Evolutionary conservation across 1,284 basidiomycete species (phyloP).

Genomic region (Rhodotorula mucilaginosa): DNA sequence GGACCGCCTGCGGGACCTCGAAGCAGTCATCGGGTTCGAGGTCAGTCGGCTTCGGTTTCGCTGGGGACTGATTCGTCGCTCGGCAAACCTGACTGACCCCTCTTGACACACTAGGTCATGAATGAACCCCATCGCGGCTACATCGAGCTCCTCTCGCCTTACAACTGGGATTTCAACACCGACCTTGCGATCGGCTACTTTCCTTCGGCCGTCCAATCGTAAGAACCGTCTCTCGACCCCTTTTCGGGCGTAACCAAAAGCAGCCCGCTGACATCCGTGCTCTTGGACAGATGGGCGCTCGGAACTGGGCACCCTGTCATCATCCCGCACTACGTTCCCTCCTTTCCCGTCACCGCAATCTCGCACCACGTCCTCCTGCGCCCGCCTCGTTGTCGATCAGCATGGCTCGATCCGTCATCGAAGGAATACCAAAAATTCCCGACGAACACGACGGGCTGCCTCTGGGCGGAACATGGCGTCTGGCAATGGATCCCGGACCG

Average conservation of each 20-base stretch:
- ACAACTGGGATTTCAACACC: constrained; percentile 88
- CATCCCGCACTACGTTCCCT: constrained; percentile 71
- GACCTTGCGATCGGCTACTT: constrained; percentile 83
- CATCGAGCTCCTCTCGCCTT: constrained; percentile 74
- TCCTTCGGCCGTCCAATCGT: constrained; percentile 51
- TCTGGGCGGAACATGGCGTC: constrained; percentile 57
- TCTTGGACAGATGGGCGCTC: constrained; percentile 55
- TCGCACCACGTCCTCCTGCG: constrained; percentile 51
- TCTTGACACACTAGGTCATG: constrained; percentile 53
- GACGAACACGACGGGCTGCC: constrained; percentile 62
- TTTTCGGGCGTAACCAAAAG: too few species aligned
- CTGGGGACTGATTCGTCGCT: not conserved
- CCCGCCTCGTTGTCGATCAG: constrained; percentile 57
- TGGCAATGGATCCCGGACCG: constrained; percentile 83
- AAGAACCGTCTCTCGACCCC: not conserved
- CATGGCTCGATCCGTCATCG: constrained; percentile 42
- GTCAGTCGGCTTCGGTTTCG: constrained; percentile 16
- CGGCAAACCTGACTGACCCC: not conserved
- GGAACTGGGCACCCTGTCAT: constrained; percentile 72
- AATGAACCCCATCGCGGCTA: constrained; percentile 97
- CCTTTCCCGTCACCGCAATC: constrained; percentile 76
- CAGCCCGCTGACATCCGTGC: not conserved
- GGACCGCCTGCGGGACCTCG: constrained; percentile 66
- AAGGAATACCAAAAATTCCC: not conserved
- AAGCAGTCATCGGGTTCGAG: constrained; percentile 85